Evolutionary conservation across 108 stramenopile species (phyloP), one percentile per base, ranked within the genome.

Genomic region (Nitzschia putrida): DNA sequence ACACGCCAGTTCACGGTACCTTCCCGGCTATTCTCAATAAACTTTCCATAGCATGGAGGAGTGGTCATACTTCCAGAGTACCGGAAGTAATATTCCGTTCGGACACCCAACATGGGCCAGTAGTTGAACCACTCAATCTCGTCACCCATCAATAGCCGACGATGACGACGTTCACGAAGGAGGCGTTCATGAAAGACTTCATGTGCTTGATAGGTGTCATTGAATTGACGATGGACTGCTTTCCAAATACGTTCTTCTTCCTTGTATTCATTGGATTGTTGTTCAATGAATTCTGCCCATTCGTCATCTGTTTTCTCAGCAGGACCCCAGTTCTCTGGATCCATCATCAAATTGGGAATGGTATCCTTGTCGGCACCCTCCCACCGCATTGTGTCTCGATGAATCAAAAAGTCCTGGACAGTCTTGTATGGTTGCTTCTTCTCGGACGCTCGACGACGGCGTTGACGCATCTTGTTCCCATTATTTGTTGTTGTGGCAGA

Each of bases 21-120:
- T 24, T 39, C 49, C 10, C 65, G 49, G 10, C 24, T 43, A 1
- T 23, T 21, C n/a, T 20, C 9, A 8, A 8, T n/a, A 60, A 64
- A 57, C 11, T 64, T 53, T 43, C 66, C 66, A 39, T 76, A 71
- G 67, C 81, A 82, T 21, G 81, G 81, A 18, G 81, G 81, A 39
- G 72, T 69, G 44, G 81, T 78, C 45, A 66, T 59, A 23, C 67
- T 71, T 20, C 75, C 68, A 5, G 68, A 69, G 49, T 69, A 69
- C 8, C 68, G 75, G 53, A 43, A 69, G 42, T 69, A 76, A 49
- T 76, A 69, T 53, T 80, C 80, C 24, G 74, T 81, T 45, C 61
- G 58, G 0, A 72, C 80, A 12, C 69, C 76, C 7, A 69, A 37
- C 66, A 78, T 67, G 49, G 72, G 72, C 61, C 61, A 79, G 45